These are phyloP conservation scores for Cladosporium sp. DNA, from an alignment of 2,329 filamentous ascomycete genomes.

Conservation along the genomic window DNA sequence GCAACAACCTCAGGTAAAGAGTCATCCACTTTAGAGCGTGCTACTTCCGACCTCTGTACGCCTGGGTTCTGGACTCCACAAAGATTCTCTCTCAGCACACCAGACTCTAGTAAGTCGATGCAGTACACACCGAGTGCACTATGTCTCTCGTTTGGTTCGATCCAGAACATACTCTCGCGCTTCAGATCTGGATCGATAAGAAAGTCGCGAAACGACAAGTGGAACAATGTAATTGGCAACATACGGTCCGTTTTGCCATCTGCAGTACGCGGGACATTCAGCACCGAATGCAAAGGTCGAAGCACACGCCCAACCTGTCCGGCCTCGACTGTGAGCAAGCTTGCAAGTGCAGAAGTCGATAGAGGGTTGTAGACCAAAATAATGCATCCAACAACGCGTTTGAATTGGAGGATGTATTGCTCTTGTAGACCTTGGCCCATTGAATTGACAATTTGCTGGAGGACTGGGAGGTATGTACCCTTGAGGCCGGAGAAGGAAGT, in stretches of 20 bases:
- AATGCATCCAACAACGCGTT: not conserved
- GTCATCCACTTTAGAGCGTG: not conserved
- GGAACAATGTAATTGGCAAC: not conserved
- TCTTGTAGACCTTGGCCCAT: not conserved
- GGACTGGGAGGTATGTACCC: not conserved
- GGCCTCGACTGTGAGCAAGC: not conserved
- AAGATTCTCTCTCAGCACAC: not conserved
- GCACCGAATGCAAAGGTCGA: not conserved
- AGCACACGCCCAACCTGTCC: not conserved
- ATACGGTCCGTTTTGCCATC: not conserved
- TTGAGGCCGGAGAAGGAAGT: not conserved
- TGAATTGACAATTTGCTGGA: not conserved
- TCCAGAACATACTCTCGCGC: slow-evolving; percentile 24
- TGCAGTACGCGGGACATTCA: not conserved
- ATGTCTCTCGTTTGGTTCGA: not conserved
- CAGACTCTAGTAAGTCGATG: not conserved
- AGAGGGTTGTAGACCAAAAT: not conserved
- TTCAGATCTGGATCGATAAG: not conserved
- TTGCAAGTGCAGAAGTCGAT: not conserved
- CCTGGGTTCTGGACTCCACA: not conserved
- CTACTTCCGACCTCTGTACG: not conserved
- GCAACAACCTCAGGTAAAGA: not conserved
- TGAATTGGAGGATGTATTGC: not conserved
- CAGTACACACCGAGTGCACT: not conserved
- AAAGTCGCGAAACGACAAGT: not conserved